A percentile compares a stretch with the other conserved stretches of the same genome.
Conservation (phyloP, 1,139 yeast genomes). For the Protomyces macrosporus region DNA sequence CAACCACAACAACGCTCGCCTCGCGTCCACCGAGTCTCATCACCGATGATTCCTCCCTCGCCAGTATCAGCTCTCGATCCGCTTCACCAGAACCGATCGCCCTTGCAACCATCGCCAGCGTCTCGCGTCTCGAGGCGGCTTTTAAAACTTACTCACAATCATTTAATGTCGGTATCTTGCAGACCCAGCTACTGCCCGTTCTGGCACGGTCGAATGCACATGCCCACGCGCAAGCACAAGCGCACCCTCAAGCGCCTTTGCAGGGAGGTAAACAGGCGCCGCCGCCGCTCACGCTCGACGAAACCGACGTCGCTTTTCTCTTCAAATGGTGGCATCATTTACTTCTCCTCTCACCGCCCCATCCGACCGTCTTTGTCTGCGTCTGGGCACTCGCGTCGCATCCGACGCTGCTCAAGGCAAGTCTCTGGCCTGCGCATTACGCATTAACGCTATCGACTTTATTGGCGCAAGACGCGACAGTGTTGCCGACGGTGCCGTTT, state of each 20-base stretch:
- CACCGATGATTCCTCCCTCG: constrained; percentile 19
- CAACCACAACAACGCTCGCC: background rate
- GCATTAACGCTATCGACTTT: constrained; percentile 19
- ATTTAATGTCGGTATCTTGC: constrained; percentile 4
- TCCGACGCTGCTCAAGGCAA: constrained; percentile 3
- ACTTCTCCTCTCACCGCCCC: constrained; percentile 10
- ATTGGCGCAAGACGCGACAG: background rate
- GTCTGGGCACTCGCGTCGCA: constrained; percentile 19
- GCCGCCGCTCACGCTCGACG: constrained; percentile 2
- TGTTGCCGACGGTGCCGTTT: constrained; percentile 4
- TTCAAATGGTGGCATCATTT: constrained; percentile 25
- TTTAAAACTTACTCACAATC: constrained; percentile 10
- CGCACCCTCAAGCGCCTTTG: background rate
- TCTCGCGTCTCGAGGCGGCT: constrained; percentile 9
- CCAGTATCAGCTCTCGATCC: constrained; percentile 13
- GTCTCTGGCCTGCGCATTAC: constrained; percentile 20
- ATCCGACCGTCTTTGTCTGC: constrained; percentile 1
- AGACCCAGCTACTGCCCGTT: constrained; percentile 9
- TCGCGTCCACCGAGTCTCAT: constrained; percentile 17
- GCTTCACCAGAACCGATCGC: constrained; percentile 22
- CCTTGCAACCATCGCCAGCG: background rate
- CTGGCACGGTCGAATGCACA: background rate
- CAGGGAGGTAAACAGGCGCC: background rate
- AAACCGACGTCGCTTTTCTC: constrained; percentile 16
- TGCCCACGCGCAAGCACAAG: background rate